Base-by-base conservation (phyloP, 1,139 yeast species). In the Pichia inconspicua region DNA sequence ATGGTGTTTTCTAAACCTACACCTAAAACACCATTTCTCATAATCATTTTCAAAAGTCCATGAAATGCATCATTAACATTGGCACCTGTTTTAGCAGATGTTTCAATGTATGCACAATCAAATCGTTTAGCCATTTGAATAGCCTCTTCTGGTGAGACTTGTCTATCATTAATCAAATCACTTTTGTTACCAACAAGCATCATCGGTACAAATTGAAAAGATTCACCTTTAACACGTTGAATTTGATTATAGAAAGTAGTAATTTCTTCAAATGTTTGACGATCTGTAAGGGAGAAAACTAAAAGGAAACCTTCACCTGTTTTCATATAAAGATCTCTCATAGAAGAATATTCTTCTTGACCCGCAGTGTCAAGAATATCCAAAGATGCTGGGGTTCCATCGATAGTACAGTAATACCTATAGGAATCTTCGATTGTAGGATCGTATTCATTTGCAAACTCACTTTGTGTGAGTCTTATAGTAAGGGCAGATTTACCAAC, bases 351-450 rank as follows among this genome's bases (percentile, higher is more conserved):
- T 68, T 92, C 97, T 68, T 92, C 98, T 72, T 90, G 97, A 41
- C 98, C 98, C 15, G 98, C 97, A 40, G 98, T 92, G 67, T 92
- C 98, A 65, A 92, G 77, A 48, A 92, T 88, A 67, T 92, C 83
- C 61, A 78, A 68, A 43, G 77, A 68, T 9, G 73, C 76, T 53
- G 71, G 75, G 51, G 72, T 75, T 37, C 68, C 70, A 58, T 77
- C 80, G 44, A 78, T 74, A 43, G 69, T 71, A 58, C 80, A 75
- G 53, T 74, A 78, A 57, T 78, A 78, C 52, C 81, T 65, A 65
- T 78, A 78, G 17, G 80, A 74, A 61, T 78, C 98, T 68, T 92
- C 98, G 61, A 92, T 92, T 19, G 98, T 92, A 15, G 98, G 98
- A 68, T 94, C 97, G 61, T 92, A 92, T 59, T 92, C 96, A 65